A percentile compares a stretch with the other conserved stretches of the same genome.
These are phyloP conservation scores for Eimeria praecox DNA, from an alignment of 169 alveolate genomes.

Conservation along the genomic window DNA sequence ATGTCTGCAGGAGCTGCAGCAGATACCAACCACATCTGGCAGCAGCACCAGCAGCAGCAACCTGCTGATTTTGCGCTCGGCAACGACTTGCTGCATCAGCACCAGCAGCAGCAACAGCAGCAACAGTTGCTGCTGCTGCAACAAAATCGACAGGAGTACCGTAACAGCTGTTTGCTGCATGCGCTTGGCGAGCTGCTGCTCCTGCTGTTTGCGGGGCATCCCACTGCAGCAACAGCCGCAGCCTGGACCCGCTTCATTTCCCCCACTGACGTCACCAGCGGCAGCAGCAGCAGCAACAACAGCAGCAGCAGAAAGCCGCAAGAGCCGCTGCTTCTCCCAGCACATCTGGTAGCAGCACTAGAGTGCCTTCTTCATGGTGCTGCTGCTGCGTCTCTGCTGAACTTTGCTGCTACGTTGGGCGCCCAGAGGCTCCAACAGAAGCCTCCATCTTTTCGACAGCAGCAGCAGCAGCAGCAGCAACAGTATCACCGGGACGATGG, in stretches of 20 bases:
- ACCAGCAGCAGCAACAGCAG: conserved; percentile 55
- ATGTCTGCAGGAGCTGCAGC: conserved; percentile 28
- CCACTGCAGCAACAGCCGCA: conserved; percentile 73
- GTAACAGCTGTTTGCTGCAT: conserved; percentile 73
- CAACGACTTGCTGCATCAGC: background rate
- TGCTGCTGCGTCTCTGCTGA: conserved; percentile 60
- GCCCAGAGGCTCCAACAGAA: conserved; percentile 65
- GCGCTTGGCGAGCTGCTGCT: conserved; percentile 73
- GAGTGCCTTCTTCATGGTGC: conserved; percentile 70
- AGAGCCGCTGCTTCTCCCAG: conserved; percentile 35
- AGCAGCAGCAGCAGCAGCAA: conserved; percentile 65
- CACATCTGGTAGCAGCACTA: conserved; percentile 27
- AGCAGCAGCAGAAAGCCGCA: conserved; percentile 6
- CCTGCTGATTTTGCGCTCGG: background rate
- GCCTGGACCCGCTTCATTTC: conserved; percentile 66
- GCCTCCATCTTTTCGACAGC: conserved; percentile 18
- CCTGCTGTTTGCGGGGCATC: conserved; percentile 70
- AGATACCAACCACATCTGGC: conserved; percentile 5
- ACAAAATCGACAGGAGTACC: conserved; percentile 58
- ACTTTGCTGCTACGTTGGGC: conserved; percentile 44
- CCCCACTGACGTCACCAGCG: conserved; percentile 4
- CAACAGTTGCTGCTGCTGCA: conserved; percentile 48
- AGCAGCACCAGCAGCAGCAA: conserved; percentile 21
- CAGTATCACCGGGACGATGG: conserved; percentile 28
- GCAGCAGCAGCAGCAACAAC: conserved; percentile 26